phyloP scores from a whole-genome alignment of 1,284 basidiomycete genomes.

The Sporisorium scitamineum region DNA sequence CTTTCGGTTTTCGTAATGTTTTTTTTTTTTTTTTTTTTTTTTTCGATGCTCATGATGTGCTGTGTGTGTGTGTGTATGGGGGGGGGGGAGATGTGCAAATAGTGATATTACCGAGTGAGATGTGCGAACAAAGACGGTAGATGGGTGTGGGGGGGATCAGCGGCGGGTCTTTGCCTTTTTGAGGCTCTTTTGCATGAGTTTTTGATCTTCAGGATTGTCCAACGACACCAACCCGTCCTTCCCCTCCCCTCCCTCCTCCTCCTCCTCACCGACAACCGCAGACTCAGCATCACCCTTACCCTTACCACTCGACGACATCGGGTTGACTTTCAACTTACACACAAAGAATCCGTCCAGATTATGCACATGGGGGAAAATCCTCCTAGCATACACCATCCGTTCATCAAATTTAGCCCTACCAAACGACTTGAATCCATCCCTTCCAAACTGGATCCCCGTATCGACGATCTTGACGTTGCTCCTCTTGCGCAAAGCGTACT shows the following conservation, averaged over 20 bases:
- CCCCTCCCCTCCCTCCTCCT: neutral
- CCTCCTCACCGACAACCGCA: neutral
- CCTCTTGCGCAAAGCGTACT: conserved; percentile 96
- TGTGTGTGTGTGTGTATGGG: neutral
- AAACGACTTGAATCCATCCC: conserved; percentile 89
- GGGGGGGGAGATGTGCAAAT: neutral
- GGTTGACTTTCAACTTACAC: conserved; percentile 90
- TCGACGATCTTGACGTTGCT: conserved; percentile 95
- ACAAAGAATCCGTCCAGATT: conserved; percentile 98
- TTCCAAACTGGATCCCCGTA: conserved; percentile 91
- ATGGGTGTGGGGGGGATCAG: neutral
- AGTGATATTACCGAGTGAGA: neutral
- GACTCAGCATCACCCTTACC: neutral
- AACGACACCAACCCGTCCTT: conserved; percentile 26
- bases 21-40: too few relatives aligned
- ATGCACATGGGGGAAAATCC: conserved; percentile 69
- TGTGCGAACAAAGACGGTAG: too few relatives aligned
- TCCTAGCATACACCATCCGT: conserved; percentile 73
- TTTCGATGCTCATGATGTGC: neutral
- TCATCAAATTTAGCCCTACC: conserved; percentile 89
- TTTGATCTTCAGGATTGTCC: conserved; percentile 47
- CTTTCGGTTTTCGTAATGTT: neutral
- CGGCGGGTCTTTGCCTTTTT: conserved; percentile 40
- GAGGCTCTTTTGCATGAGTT: conserved; percentile 45
- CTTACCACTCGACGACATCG: conserved; percentile 30